Percentiles rank a stretch among this genome's conserved stretches.
Evolutionary conservation across 331 rosid genomes (phyloP).

Genomic region (Arachis monticola): DNA sequence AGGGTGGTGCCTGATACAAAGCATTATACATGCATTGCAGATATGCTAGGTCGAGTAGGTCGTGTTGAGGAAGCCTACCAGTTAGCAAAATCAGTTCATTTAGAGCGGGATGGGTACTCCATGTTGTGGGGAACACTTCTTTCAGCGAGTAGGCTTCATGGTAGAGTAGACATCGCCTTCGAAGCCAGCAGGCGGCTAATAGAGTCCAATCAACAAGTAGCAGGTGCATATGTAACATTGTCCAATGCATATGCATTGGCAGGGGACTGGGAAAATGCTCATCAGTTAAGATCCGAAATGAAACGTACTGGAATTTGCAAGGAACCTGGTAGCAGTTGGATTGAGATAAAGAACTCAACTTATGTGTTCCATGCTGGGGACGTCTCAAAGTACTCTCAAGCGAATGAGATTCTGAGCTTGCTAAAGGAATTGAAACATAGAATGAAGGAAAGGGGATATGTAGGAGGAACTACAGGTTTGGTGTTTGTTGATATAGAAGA

Average conservation of each 20-base stretch:
- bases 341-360: constrained; percentile 69
- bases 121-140: constrained; percentile 79
- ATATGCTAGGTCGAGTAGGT: constrained; percentile 88
- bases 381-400: constrained; percentile 46
- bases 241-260: constrained; percentile 71
- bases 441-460: constrained; percentile 77
- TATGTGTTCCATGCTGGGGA: constrained; percentile 78
- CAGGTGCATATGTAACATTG: constrained; percentile 71
- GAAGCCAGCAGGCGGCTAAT: constrained; percentile 67
- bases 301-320: constrained; percentile 62
- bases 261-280: constrained; percentile 81
- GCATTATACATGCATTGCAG: constrained; percentile 78
- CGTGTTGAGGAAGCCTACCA: constrained; percentile 65
- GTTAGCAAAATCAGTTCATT: constrained; percentile 64
- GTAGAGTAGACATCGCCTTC: constrained; percentile 80
- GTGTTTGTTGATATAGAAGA: constrained; percentile 81
- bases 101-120: constrained; percentile 49
- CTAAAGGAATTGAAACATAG: constrained; percentile 61
- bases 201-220: constrained; percentile 68
- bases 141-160: constrained; percentile 83
- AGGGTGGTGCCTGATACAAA: constrained; percentile 69
- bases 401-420: constrained; percentile 51
- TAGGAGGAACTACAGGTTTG: constrained; percentile 64
- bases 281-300: constrained; percentile 65
- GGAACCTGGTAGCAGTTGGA: constrained; percentile 93